Percentiles rank a stretch among this genome's conserved stretches.
These are phyloP conservation scores for Trichocladium uniseriatum DNA, from an alignment of 495 filamentous ascomycete species.

Conservation along the genomic window DNA sequence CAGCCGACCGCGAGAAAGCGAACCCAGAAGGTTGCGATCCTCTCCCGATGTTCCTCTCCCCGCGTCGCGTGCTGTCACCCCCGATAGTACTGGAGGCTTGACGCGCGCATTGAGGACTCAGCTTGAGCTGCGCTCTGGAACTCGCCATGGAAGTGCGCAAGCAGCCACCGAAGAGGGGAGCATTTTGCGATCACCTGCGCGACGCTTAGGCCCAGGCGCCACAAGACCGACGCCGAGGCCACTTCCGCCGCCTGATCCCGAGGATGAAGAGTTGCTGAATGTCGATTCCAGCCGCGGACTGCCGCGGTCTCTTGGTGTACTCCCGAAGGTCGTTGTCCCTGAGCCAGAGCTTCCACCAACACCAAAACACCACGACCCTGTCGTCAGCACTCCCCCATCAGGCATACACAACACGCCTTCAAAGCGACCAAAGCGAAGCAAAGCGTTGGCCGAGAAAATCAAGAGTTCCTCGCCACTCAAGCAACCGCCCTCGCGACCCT, in stretches of 20 bases:
- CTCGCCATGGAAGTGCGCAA: conserved; percentile 8
- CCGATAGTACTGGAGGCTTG: conserved; percentile 15
- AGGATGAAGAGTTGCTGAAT: conserved; percentile 36
- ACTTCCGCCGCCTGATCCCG: conserved; percentile 31
- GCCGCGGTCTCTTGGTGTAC: conserved; percentile 31
- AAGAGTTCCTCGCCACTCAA: conserved; percentile 40
- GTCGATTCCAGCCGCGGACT: conserved; percentile 30
- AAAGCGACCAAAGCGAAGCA: conserved; percentile 32
- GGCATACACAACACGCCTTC: conserved; percentile 48
- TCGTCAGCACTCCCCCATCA: conserved; percentile 40
- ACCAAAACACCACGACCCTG: conserved; percentile 50
- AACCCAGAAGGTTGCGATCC: conserved; percentile 22
- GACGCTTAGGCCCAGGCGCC: conserved; percentile 15
- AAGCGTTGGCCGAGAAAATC: conserved; percentile 29
- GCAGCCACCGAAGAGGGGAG: conserved; percentile 29
- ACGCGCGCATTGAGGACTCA: conserved; percentile 10
- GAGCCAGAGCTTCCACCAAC: conserved; percentile 68
- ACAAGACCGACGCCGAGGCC: conserved; percentile 30
- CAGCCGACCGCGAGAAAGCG: conserved; percentile 34
- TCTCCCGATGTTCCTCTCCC: conserved; percentile 19
- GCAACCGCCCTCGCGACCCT: conserved; percentile 19
- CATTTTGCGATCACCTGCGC: conserved; percentile 31
- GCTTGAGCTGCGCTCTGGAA: conserved; percentile 7
- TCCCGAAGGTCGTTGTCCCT: conserved; percentile 25
- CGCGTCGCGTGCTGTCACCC: conserved; percentile 19